phyloP scores from a whole-genome alignment of 192 early-diverging fungal species.

The Coemansia reversa region DNA sequence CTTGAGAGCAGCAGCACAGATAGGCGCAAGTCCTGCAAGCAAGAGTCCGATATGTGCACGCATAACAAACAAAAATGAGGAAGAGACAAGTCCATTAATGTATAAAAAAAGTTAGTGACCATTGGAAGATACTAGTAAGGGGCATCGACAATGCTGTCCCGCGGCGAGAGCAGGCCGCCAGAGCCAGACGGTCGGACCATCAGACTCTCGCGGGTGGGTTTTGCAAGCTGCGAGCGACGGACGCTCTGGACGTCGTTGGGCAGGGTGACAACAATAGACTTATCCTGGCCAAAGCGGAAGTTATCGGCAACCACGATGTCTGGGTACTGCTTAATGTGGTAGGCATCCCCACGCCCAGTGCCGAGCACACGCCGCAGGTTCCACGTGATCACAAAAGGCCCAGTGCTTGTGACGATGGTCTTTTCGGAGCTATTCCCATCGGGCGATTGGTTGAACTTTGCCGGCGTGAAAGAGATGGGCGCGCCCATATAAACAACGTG shows the following conservation, averaged over 20 bases:
- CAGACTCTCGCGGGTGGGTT: conserved; percentile 55
- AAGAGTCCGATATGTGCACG: not conserved
- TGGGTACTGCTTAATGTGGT: conserved; percentile 84
- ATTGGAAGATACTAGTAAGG: conserved; percentile 15
- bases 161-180: conserved; percentile 5
- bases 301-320: conserved; percentile 87
- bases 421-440: conserved; percentile 62
- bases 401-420: conserved; percentile 86
- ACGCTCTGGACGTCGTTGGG: conserved; percentile 73
- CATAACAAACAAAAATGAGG: not conserved
- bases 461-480: conserved; percentile 76
- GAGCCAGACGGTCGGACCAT: conserved; percentile 26
- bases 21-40: not conserved
- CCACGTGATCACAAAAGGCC: conserved; percentile 90
- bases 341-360: conserved; percentile 71
- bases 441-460: conserved; percentile 81
- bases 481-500: conserved; percentile 80
- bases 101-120: conserved; percentile 8
- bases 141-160: conserved; percentile 27
- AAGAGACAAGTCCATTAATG: conserved; percentile 2
- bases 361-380: conserved; percentile 79
- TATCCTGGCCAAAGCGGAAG: conserved; percentile 81
- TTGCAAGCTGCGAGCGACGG: conserved; percentile 59
- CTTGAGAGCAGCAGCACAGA: not conserved
- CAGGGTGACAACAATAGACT: conserved; percentile 83